These are phyloP conservation scores for Penicillium sp. DNA, from an alignment of 2,329 filamentous ascomycete species.

Conservation along the genomic window DNA sequence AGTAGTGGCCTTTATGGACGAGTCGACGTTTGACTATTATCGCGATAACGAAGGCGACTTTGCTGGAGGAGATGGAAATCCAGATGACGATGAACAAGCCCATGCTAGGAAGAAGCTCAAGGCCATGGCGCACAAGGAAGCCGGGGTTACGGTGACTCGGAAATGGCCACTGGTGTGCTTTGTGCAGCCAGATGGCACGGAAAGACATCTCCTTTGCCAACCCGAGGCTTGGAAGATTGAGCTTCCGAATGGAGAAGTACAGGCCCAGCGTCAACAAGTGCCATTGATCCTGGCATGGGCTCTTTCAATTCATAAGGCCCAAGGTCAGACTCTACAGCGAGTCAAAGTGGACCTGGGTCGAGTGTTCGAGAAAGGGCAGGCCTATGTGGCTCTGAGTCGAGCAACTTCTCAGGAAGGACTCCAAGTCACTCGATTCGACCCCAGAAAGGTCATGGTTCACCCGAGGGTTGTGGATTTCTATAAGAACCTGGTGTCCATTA, in stretches of 20 bases:
- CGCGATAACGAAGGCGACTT: constrained; percentile 55
- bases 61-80: constrained; percentile 46
- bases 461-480: constrained; percentile 83
- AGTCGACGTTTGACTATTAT: constrained; percentile 57
- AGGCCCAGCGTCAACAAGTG: constrained; percentile 75
- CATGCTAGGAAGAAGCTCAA: constrained; percentile 54
- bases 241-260: constrained; percentile 87
- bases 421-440: constrained; percentile 83
- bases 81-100: constrained; percentile 41
- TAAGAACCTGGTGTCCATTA: constrained; percentile 69
- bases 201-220: constrained; percentile 71
- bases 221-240: constrained; percentile 96
- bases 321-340: constrained; percentile 86
- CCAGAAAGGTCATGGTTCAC: constrained; percentile 89
- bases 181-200: constrained; percentile 68
- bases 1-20: constrained; percentile 73
- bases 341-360: constrained; percentile 90
- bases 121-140: constrained; percentile 46
- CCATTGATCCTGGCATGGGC: constrained; percentile 96
- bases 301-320: constrained; percentile 94
- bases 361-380: constrained; percentile 95
- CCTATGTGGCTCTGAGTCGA: constrained; percentile 91
- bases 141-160: constrained; percentile 46
- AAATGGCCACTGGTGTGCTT: constrained; percentile 84
- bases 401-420: constrained; percentile 82